Conservation (phyloP, 768 basidiomycete genomes). For the Leccinum aurantiacum region DNA sequence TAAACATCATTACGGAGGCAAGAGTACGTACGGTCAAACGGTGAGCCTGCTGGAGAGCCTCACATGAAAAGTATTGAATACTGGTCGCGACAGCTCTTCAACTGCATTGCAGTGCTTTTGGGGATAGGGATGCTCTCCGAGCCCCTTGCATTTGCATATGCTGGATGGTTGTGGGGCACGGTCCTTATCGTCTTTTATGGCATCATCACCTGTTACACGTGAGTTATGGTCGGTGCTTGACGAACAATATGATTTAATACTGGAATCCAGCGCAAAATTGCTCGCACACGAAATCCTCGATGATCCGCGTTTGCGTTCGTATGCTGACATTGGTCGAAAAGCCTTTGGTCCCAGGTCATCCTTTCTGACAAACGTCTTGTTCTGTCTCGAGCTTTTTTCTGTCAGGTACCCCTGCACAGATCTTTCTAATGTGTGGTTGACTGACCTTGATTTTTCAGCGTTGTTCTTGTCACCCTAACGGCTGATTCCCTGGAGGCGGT, state of each 20-base stretch:
- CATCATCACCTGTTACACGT: slow-evolving; percentile 87
- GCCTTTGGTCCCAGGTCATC: slow-evolving; percentile 80
- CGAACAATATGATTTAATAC: slow-evolving; percentile 5
- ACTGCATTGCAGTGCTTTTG: slow-evolving; percentile 80
- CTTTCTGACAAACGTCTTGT: slow-evolving; percentile 64
- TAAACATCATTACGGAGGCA: slow-evolving; percentile 42
- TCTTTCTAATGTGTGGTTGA: background rate
- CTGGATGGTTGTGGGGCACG: slow-evolving; percentile 85
- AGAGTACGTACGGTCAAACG: slow-evolving; percentile 74
- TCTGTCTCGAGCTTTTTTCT: slow-evolving; percentile 86
- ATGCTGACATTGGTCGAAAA: slow-evolving; percentile 85
- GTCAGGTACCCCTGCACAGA: slow-evolving; percentile 52
- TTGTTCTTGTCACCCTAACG: slow-evolving; percentile 85
- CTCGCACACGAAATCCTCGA: slow-evolving; percentile 72
- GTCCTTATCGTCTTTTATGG: slow-evolving; percentile 75
- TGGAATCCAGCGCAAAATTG: slow-evolving; percentile 69
- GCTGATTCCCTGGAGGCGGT: slow-evolving; percentile 83
- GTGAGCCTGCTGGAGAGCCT: slow-evolving; percentile 36
- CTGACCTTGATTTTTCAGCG: slow-evolving; percentile 41
- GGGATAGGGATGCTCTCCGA: slow-evolving; percentile 90
- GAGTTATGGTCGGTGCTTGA: slow-evolving; percentile 30
- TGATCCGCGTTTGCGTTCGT: slow-evolving; percentile 73
- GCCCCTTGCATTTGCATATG: slow-evolving; percentile 87
- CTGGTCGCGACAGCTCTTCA: slow-evolving; percentile 63
- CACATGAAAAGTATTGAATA: background rate